These are phyloP conservation scores for Wakefieldia striispora DNA, from an alignment of 768 basidiomycete species.

Conservation along the genomic window DNA sequence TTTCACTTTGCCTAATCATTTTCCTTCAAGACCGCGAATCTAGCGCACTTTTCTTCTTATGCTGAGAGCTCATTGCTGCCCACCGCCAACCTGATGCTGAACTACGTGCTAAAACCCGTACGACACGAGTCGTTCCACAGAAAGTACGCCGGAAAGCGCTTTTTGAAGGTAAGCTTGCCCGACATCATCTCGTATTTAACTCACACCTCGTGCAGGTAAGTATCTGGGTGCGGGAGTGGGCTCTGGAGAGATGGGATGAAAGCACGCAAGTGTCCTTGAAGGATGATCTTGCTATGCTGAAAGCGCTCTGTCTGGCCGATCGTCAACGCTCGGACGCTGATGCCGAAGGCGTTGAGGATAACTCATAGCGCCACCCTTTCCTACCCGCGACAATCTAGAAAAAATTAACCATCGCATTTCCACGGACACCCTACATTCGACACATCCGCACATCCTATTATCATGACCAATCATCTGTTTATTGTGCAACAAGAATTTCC, in stretches of 20 bases:
- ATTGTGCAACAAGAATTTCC: slow-evolving; percentile 26
- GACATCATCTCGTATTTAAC: background rate
- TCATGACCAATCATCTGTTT: slow-evolving; percentile 23
- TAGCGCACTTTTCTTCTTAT: slow-evolving; percentile 87
- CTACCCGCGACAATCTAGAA: slow-evolving; percentile 17
- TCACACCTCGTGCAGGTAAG: slow-evolving; percentile 55
- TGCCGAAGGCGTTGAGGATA: slow-evolving; percentile 7
- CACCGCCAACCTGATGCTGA: slow-evolving; percentile 82
- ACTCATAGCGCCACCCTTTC: slow-evolving; percentile 13
- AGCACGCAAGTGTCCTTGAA: slow-evolving; percentile 54
- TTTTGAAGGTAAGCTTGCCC: slow-evolving; percentile 62
- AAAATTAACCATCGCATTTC: slow-evolving; percentile 23
- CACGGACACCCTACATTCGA: slow-evolving; percentile 27
- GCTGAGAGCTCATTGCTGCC: slow-evolving; percentile 76
- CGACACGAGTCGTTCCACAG: slow-evolving; percentile 78
- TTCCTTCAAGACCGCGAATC: slow-evolving; percentile 65
- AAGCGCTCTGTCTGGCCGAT: slow-evolving; percentile 20
- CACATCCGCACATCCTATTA: slow-evolving; percentile 22
- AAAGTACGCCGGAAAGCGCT: slow-evolving; percentile 86
- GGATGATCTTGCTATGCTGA: slow-evolving; percentile 48
- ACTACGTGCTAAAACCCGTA: slow-evolving; percentile 75
- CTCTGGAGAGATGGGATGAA: slow-evolving; percentile 70
- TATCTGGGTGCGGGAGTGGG: slow-evolving; percentile 84
- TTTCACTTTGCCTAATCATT: slow-evolving; percentile 10
- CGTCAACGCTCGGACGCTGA: slow-evolving; percentile 15